phyloP scores from a whole-genome alignment of 108 stramenopile genomes.

The Skeletonema menzelii region DNA sequence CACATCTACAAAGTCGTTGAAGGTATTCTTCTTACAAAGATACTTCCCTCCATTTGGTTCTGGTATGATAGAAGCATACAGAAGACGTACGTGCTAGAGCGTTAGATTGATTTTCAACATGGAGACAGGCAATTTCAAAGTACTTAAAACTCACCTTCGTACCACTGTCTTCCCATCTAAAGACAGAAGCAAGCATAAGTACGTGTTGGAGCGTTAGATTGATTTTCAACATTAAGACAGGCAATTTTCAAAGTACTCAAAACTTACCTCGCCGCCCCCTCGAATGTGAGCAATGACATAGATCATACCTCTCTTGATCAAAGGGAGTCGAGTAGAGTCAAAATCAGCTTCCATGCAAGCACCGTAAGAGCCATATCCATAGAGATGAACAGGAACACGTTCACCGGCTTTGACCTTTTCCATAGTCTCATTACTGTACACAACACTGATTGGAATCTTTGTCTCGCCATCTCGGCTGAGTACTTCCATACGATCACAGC shows the following conservation, averaged over 20 bases:
- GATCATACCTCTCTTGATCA: slow-evolving; percentile 89
- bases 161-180: slow-evolving; percentile 66
- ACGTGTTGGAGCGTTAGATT: neutral
- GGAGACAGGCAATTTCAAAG: too few relatives aligned
- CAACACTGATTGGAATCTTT: slow-evolving; percentile 80
- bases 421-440: slow-evolving; percentile 83
- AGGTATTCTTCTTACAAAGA: slow-evolving; percentile 96
- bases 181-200: too few relatives aligned
- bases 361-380: slow-evolving; percentile 95
- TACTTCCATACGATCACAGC: slow-evolving; percentile 73
- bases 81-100: too few relatives aligned
- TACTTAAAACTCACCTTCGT: too few relatives aligned
- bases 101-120: too few relatives aligned
- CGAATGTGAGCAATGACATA: slow-evolving; percentile 94
- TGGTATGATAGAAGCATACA: too few relatives aligned
- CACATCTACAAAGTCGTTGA: slow-evolving; percentile 92
- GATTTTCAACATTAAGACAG: neutral
- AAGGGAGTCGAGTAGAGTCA: slow-evolving; percentile 64
- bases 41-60: slow-evolving; percentile 93
- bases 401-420: slow-evolving; percentile 44
- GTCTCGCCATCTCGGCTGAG: slow-evolving; percentile 78
- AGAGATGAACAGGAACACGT: slow-evolving; percentile 78
- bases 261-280: slow-evolving; percentile 97
- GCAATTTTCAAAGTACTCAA: neutral
- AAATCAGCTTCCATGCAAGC: slow-evolving; percentile 83